Base-by-base conservation (phyloP, 495 filamentous ascomycete genomes). In the Aspergillus funiculosus region DNA sequence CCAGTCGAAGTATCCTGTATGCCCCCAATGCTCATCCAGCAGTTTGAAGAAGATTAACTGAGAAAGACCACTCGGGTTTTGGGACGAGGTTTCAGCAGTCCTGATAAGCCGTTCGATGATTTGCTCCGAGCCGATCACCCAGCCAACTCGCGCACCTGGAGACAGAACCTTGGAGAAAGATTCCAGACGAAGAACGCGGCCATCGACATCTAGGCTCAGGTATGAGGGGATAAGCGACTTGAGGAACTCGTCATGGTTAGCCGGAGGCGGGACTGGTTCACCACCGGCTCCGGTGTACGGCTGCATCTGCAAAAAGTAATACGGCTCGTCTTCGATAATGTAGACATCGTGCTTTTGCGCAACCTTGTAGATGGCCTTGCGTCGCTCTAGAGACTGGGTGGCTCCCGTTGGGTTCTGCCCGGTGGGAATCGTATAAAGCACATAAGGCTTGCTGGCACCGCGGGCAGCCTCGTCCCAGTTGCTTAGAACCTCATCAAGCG, bases 301-400 rank as follows among this genome's bases (percentile, higher is more conserved):
- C 59, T 87, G 80, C 89, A 98, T 95, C 69, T 98, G 92, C 39
- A 98, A 74, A 71, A 91, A 98, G 67, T 96, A 97, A 66, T 95
- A 96, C 9, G 91, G 91, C 60, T 97, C 91, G 59, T 97, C 91
- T 66, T 97, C 91, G 39, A 97, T 58, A 59, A 97, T 90, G 58
- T 78, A 85, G 28, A 97, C 48, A 57, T 95, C 87, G 59, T 95
- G 86, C 64, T 86, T 85, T 60, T 82, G 80, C 19, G 80, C 81
- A 6, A 95, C 75, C 11, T 64, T 66, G 68, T 95, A 95, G 31
- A 97, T 74, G 17, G 73, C 80, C 46, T 73, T 63, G 9, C 89
- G 69, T 30, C 91, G 76, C 59, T 74, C 59, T 29, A 56, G 55
- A 15, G 76, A 66, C 62, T 89, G 85, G n/a, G 91, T 95, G 20